Conservation (phyloP, 1,139 yeast genomes). For the Candida dubliniensis region DNA sequence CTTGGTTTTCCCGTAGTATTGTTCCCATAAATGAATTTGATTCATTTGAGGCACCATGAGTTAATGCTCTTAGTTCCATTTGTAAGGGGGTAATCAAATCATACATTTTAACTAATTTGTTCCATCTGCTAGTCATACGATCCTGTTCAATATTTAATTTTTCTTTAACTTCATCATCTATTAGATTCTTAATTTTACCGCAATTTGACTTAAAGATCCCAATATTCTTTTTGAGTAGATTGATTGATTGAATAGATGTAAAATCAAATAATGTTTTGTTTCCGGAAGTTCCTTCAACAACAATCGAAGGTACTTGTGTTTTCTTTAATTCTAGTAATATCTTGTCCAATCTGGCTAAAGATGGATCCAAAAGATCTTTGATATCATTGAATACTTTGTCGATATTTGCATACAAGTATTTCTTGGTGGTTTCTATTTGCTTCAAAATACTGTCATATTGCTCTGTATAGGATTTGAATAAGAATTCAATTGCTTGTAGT, state of each 20-base stretch:
- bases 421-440: slow-evolving; percentile 4
- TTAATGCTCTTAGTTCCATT: slow-evolving; percentile 15
- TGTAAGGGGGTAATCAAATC: slow-evolving; percentile 24
- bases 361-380: slow-evolving; percentile 18
- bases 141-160: slow-evolving; percentile 18
- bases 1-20: slow-evolving; percentile 41
- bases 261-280: slow-evolving; percentile 25
- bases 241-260: slow-evolving; percentile 37
- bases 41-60: slow-evolving; percentile 15
- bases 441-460: slow-evolving; percentile 17
- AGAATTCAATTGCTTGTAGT: slow-evolving; percentile 23
- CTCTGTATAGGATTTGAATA: slow-evolving; percentile 19
- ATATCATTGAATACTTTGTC: slow-evolving; percentile 9
- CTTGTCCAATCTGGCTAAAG: slow-evolving; percentile 25
- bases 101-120: slow-evolving; percentile 20
- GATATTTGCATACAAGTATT: neutral
- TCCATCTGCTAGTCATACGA: slow-evolving; percentile 17
- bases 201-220: slow-evolving; percentile 30
- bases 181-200: slow-evolving; percentile 21
- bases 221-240: slow-evolving; percentile 26
- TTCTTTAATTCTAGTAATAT: slow-evolving; percentile 25
- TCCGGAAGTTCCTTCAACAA: slow-evolving; percentile 16
- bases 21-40: slow-evolving; percentile 20
- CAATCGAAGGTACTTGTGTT: slow-evolving; percentile 31
- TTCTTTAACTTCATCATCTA: slow-evolving; percentile 20